phyloP scores from a whole-genome alignment of 225 moss, liverwort and hornwort species.

The Bryum argenteum region DNA sequence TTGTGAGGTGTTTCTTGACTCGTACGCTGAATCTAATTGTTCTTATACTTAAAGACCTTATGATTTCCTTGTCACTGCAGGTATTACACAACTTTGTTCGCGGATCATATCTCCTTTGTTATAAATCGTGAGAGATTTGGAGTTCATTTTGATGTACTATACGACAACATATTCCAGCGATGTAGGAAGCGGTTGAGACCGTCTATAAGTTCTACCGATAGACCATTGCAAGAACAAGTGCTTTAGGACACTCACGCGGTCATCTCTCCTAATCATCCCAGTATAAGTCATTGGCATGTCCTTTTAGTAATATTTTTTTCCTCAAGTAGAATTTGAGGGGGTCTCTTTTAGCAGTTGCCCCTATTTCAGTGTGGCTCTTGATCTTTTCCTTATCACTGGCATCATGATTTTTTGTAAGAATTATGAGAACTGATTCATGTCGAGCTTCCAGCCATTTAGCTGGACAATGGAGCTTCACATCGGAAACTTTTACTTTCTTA shows the following conservation, averaged over 20 bases:
- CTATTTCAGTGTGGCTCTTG: background rate
- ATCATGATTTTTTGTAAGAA: constrained; percentile 1
- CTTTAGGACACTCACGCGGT: background rate
- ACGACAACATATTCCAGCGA: constrained; percentile 76
- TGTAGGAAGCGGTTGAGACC: constrained; percentile 70
- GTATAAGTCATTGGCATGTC: constrained; percentile 19
- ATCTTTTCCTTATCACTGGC: constrained; percentile 16
- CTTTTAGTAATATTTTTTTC: too few species aligned
- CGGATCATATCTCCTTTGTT: constrained; percentile 82
- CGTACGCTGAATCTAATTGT: background rate
- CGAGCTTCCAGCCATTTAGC: constrained; percentile 15
- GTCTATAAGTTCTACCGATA: constrained; percentile 24
- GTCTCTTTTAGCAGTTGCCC: background rate
- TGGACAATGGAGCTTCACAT: constrained; percentile 13
- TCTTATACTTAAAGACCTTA: constrained; percentile 1
- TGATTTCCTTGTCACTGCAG: constrained; percentile 35
- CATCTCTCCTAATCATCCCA: background rate
- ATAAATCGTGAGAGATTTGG: constrained; percentile 76
- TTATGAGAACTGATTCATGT: background rate
- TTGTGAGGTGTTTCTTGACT: background rate
- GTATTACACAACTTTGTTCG: constrained; percentile 75
- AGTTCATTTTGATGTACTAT: constrained; percentile 77
- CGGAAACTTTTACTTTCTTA: background rate
- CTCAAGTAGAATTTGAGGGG: background rate
- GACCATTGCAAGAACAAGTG: constrained; percentile 7